Evolutionary conservation across 1,284 basidiomycete species (phyloP), one percentile per base, ranked within the genome.

Genomic region (Coniophora puteana): DNA sequence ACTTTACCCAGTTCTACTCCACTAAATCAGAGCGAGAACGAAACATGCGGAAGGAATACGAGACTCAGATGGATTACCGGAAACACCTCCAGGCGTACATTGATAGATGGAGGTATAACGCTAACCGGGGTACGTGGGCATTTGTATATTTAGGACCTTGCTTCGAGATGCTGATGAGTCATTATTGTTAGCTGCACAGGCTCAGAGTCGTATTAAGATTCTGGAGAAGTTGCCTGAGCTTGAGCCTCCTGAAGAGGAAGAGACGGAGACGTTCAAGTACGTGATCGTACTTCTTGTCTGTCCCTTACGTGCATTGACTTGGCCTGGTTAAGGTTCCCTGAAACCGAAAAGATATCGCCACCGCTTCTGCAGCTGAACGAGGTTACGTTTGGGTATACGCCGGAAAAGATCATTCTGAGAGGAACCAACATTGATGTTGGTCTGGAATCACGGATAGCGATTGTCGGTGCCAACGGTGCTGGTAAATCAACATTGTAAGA

Each of bases 1-100:
- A 99, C 70, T 99, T 99, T 66, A 85, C 89, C 1, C 93, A 98
- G 59, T 99, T 99, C 76, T 98, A 99, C 63, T 94, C 95, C 4
- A 99, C 96, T 18, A 95, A 97, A 65, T 90, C 88, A 8, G 96
- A 99, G 60, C 85, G 96, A 22, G 86, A 93, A 47, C 83, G 84
- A 48, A 94, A 95, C 58, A 73, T 96, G 62, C 81, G 80, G 50
- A 93, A 93, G 65, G 93, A 97, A 63, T 97, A 96, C 62, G 95
- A 99, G 40, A 78, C 93, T 0, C 94, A 98, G 65, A 81, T 96
- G 76, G 83, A 89, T 23, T 98, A 99, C 63, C 80, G 96, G 44
- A 89, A 89, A 55, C 91, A 96, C 68, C 66, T 99, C 39, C 96
- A 97, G 59, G 93, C 95, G 0, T 99, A 97, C 67, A 97, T 99